Base-by-base conservation (phyloP, 257 asterid species). In the Anisodus acutangulus region DNA sequence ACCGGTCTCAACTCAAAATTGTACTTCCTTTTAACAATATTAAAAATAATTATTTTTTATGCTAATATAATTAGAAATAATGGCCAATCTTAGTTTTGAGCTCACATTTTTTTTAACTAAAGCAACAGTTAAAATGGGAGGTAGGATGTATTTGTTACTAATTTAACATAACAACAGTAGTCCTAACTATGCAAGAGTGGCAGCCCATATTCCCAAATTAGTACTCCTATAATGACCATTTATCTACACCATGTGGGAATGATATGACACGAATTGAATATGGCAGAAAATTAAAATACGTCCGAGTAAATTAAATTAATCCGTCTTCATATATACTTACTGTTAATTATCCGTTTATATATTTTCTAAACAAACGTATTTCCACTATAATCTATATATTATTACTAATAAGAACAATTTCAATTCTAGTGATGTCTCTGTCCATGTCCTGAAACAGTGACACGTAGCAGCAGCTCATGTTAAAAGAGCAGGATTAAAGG, bases 401-500 rank as follows among this genome's bases (percentile, higher is more conserved):
- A 31, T 31, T 31, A 31, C 35, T 31, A 31, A 31, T 31, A 31
- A 31, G 35, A 76, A 3, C 26, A 80, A 59, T 39, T 39, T 80
- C 9, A 80, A 58, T 59, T 80, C 19, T 39, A 59, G 37, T 5
- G 72, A 41, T 80, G 57, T 9, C 39, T 26, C 62, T 82, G 64
- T 64, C 84, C 74, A 81, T 81, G 76, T 81, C 26, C 26, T 22
- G 26, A 22, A 22, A 22, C 26, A 78, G 26, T 64, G 59, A 69
- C 78, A 69, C 78, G 78, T 69, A 69, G 81, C 41, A 78, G 31
- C 4, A 78, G 26, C 26, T 64, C 81, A 78, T 26, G 81, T 78
- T 53, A 78, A 78, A 7, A 53, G 64, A 78, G 81, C 64, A 78
- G 64, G 45, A 78, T 78, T 78, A 78, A 53, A 78, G 81, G 81